Percentiles rank a stretch among this genome's conserved stretches.
phyloP scores from a whole-genome alignment of 2,329 filamentous ascomycete species.

The Chaetomiaceae sp. region DNA sequence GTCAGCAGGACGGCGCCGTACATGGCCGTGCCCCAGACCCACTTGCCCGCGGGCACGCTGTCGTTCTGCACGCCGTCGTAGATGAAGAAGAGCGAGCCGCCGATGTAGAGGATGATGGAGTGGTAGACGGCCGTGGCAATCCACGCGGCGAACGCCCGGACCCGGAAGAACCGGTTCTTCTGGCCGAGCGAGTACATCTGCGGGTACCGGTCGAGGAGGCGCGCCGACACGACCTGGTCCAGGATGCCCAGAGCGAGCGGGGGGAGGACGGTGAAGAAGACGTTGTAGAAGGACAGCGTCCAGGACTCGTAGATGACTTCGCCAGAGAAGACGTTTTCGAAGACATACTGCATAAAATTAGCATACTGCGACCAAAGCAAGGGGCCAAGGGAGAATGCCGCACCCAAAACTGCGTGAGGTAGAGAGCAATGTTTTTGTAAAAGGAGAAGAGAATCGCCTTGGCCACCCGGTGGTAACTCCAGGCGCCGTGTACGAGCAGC shows the following conservation, averaged over 20 bases:
- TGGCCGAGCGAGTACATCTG: conserved; percentile 93
- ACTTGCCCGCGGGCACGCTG: conserved; percentile 81
- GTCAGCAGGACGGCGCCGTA: conserved; percentile 93
- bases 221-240: conserved; percentile 94
- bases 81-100: conserved; percentile 73
- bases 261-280: conserved; percentile 91
- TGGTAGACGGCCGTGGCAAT: conserved; percentile 93
- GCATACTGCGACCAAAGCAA: not conserved
- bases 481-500: conserved; percentile 88
- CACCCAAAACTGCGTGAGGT: conserved; percentile 99
- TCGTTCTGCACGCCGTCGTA: conserved; percentile 72
- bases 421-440: conserved; percentile 98
- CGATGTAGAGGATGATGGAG: conserved; percentile 86
- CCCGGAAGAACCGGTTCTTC: conserved; percentile 86
- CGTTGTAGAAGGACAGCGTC: conserved; percentile 99
- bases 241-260: conserved; percentile 93
- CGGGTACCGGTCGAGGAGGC: conserved; percentile 88
- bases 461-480: conserved; percentile 95
- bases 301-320: conserved; percentile 98
- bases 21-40: conserved; percentile 94
- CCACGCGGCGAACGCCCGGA: conserved; percentile 90
- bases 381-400: conserved; percentile 34
- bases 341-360: conserved; percentile 93
- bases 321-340: conserved; percentile 96
- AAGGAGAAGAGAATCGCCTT: conserved; percentile 98